Evolutionary conservation across 352 stramenopile species (phyloP).

Genomic region (Globisporangium barbulae): DNA sequence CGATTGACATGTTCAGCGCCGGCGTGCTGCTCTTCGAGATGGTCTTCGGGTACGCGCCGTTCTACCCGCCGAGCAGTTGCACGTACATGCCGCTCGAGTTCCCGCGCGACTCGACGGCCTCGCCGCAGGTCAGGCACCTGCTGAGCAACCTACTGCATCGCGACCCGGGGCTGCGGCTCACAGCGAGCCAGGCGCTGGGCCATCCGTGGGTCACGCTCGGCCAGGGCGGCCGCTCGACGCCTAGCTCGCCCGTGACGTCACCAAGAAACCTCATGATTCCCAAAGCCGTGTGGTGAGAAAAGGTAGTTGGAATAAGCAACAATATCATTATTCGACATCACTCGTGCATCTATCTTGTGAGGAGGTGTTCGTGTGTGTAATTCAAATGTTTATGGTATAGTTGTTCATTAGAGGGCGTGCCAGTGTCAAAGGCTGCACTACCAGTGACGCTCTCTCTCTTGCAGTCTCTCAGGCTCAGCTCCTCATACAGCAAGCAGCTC

Average conservation of each 20-base stretch:
- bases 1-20: slow-evolving; percentile 75
- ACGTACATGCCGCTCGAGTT: slow-evolving; percentile 63
- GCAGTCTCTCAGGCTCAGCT: background rate
- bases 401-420: background rate
- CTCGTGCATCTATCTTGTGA: background rate
- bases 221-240: slow-evolving; percentile 26
- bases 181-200: slow-evolving; percentile 68
- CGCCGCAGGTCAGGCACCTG: slow-evolving; percentile 58
- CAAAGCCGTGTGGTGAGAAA: slow-evolving; percentile 6
- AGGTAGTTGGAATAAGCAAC: background rate
- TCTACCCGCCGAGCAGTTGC: slow-evolving; percentile 67
- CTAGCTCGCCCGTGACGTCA: slow-evolving; percentile 32
- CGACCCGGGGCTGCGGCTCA: slow-evolving; percentile 69
- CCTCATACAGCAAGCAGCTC: background rate
- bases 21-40: slow-evolving; percentile 75
- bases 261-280: slow-evolving; percentile 13
- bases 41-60: slow-evolving; percentile 67
- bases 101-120: slow-evolving; percentile 31
- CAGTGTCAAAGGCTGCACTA: background rate
- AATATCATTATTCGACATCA: slow-evolving; percentile 2
- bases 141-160: slow-evolving; percentile 63
- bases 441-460: background rate
- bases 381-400: slow-evolving; percentile 1
- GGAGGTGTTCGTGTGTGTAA: background rate
- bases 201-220: slow-evolving; percentile 81